Evolutionary conservation across 2,329 filamentous ascomycete species (phyloP), one percentile per base, ranked within the genome.

Genomic region (Colletotrichum incanum): DNA sequence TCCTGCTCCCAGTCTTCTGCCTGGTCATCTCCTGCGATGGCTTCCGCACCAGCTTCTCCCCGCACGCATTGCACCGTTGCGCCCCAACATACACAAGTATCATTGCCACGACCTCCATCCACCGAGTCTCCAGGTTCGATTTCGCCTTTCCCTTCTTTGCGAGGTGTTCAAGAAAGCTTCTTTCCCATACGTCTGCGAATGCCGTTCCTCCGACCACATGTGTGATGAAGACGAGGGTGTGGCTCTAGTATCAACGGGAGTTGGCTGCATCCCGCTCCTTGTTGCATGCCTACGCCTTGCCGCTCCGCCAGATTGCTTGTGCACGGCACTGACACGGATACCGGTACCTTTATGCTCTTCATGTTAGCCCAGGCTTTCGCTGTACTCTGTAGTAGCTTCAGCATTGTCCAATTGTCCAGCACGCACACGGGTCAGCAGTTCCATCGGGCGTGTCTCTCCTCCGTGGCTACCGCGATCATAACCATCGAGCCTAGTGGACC

Each of bases 371-470:
- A 59, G 34, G 7, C 14, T 52, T 34, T 61, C 45, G 65, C 56
- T 55, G 12, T 31, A 31, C 28, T n/a, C n/a, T n/a, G 28, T 31
- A 31, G 28, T 50, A 43, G 37, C 55, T 61, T n/a, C 54, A 55
- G 56, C 54, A 66, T 55, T 65, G 61, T 31, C 55, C 67, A 47
- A 66, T 55, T 65, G 61, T 31, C 55, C 67, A 47, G 31, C 43
- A 64, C 55, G 54, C 47, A 58, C 67, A 71, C 67, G 67, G 67
- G 61, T 71, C 67, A 71, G 67, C 62, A 20, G 67, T 71, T 71
- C 63, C 37, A 26, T 47, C 5, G 18, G 26, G 3, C 16, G 65
- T 61, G 45, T 43, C 34, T 41, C 11, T 58, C 23, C 55, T 58
- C 12, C n/a, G n/a, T 58, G 18, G 52, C 37, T 34, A 60, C 16